These are phyloP conservation scores for Aspergillus avenaceus DNA, from an alignment of 495 filamentous ascomycete species.

Conservation along the genomic window DNA sequence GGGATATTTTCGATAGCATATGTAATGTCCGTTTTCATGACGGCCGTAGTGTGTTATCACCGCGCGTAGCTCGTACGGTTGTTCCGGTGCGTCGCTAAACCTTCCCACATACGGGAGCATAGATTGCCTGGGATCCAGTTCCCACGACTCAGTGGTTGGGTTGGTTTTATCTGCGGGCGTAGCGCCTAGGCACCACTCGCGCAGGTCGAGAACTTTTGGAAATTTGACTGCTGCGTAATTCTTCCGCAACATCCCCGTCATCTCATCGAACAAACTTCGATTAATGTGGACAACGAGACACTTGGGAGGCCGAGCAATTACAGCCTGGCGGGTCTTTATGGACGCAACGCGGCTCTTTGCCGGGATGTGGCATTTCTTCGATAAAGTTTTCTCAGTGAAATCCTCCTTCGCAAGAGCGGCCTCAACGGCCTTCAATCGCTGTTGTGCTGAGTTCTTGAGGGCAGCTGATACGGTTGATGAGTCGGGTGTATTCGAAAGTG, in stretches of 20 bases:
- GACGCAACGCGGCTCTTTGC: conserved; percentile 62
- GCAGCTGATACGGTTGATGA: conserved; percentile 23
- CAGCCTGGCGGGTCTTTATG: conserved; percentile 85
- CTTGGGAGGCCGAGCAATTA: conserved; percentile 74
- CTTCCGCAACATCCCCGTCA: conserved; percentile 71
- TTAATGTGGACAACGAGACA: conserved; percentile 85
- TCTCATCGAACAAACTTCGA: conserved; percentile 83
- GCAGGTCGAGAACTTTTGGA: conserved; percentile 67
- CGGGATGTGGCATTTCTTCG: conserved; percentile 67
- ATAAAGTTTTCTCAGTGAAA: conserved; percentile 71
- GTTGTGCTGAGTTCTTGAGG: conserved; percentile 29
- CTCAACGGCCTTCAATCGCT: conserved; percentile 59
- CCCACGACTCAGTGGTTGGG: conserved; percentile 58
- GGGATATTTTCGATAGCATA: conserved; percentile 75
- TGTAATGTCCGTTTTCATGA: conserved; percentile 95
- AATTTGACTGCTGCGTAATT: conserved; percentile 77
- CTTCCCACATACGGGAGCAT: conserved; percentile 57
- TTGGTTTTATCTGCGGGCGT: conserved; percentile 15
- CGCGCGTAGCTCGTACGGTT: conserved; percentile 75
- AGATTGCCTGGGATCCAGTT: conserved; percentile 56
- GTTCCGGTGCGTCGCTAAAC: conserved; percentile 33
- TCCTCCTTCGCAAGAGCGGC: conserved; percentile 72
- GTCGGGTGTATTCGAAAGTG: conserved; percentile 12
- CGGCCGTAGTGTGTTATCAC: conserved; percentile 85
- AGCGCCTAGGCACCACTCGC: conserved; percentile 71